These are phyloP conservation scores for Boeremia lycopersici DNA, from an alignment of 2,329 filamentous ascomycete genomes.

Conservation along the genomic window DNA sequence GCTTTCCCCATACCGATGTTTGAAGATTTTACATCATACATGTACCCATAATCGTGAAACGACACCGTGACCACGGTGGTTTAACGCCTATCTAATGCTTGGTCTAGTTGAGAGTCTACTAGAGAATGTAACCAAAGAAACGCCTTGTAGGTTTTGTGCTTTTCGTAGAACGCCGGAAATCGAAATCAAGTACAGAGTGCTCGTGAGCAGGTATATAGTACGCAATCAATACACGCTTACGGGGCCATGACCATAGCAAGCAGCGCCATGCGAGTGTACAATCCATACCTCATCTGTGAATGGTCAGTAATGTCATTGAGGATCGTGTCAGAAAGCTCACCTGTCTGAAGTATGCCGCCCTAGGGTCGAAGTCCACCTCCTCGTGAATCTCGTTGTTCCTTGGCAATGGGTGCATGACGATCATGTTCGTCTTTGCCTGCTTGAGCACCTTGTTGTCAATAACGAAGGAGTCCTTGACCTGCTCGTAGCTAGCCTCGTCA, in stretches of 20 bases:
- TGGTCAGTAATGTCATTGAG: slow-evolving; percentile 49
- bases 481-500: slow-evolving; percentile 79
- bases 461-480: slow-evolving; percentile 84
- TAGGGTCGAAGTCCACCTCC: slow-evolving; percentile 96
- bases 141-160: slow-evolving; percentile 18
- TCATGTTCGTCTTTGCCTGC: slow-evolving; percentile 89
- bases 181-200: slow-evolving; percentile 9
- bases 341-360: slow-evolving; percentile 98
- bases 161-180: slow-evolving; percentile 19
- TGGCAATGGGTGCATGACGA: slow-evolving; percentile 94
- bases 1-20: slow-evolving; percentile 27
- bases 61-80: slow-evolving; percentile 7
- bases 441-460: slow-evolving; percentile 90
- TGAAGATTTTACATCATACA: slow-evolving; percentile 28
- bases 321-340: slow-evolving; percentile 60
- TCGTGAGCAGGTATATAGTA: slow-evolving; percentile 10
- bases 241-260: slow-evolving; percentile 86
- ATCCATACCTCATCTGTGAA: slow-evolving; percentile 88
- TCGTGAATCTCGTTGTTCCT: slow-evolving; percentile 91
- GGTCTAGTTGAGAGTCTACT: slow-evolving; percentile 15
- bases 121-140: slow-evolving; percentile 10
- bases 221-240: slow-evolving; percentile 27
- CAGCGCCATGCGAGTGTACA: slow-evolving; percentile 98
- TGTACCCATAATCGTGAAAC: slow-evolving; percentile 8
- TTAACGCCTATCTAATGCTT: slow-evolving; percentile 33